These are phyloP conservation scores for Cladophialophora psammophila DNA, from an alignment of 2,329 filamentous ascomycete species.

Conservation along the genomic window DNA sequence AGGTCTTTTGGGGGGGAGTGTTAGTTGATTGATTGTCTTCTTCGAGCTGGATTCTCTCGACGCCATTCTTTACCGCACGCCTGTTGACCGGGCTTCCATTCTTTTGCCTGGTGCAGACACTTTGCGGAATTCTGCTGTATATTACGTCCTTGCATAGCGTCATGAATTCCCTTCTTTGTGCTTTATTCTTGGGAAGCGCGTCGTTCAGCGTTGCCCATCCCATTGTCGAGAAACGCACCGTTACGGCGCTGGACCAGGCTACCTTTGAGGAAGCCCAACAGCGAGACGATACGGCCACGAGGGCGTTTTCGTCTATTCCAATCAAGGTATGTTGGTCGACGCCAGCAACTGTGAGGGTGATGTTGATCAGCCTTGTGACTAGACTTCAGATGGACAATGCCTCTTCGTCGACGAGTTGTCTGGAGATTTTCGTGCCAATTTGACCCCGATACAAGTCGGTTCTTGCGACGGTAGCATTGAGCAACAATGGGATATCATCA, in stretches of 20 bases:
- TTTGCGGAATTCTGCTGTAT: conserved; percentile 15
- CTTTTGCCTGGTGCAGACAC: conserved; percentile 28
- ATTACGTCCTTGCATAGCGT: background rate
- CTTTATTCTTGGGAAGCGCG: conserved; percentile 21
- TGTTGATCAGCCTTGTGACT: background rate
- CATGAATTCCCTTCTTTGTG: conserved; percentile 23
- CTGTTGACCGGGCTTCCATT: conserved; percentile 31
- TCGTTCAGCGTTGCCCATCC: conserved; percentile 22
- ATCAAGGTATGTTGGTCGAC: conserved; percentile 48
- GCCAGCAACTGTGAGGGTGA: background rate
- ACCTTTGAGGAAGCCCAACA: conserved; percentile 59
- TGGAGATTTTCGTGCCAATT: conserved; percentile 63
- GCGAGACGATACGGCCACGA: conserved; percentile 57
- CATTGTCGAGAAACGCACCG: conserved; percentile 48
- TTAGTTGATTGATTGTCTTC: background rate
- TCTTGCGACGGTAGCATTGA: conserved; percentile 55
- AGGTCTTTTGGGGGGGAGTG: background rate
- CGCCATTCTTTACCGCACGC: conserved; percentile 24
- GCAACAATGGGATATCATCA: conserved; percentile 62
- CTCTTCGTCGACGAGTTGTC: conserved; percentile 61
- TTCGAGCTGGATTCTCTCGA: conserved; percentile 8
- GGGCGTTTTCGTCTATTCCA: conserved; percentile 55
- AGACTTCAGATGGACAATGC: conserved; percentile 59
- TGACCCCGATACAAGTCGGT: conserved; percentile 59
- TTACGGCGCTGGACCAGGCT: conserved; percentile 58